Conservation (phyloP, 2,329 filamentous ascomycete species). For the Sclerotinia subarctica region DNA sequence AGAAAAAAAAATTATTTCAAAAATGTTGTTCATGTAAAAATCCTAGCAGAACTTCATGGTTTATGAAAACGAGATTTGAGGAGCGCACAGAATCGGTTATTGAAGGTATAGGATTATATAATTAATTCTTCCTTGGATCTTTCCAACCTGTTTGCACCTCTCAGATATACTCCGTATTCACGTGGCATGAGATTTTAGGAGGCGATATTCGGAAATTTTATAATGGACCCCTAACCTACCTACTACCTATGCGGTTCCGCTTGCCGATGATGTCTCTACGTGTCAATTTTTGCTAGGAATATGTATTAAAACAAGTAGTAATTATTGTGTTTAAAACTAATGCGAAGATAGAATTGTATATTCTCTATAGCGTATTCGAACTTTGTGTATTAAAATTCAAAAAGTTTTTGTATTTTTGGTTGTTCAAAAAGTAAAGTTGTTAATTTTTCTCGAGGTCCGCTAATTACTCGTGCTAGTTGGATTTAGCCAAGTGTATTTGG, state of each 20-base stretch:
- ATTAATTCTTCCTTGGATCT: too few species aligned
- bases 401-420: not conserved
- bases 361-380: too few species aligned
- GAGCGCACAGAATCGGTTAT: not conserved
- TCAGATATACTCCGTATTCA: too few species aligned
- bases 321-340: not conserved
- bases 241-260: not conserved
- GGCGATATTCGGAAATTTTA: too few species aligned
- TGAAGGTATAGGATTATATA: not conserved
- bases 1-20: too few species aligned
- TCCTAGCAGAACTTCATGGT: not conserved
- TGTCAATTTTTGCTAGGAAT: not conserved
- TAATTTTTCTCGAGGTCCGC: not conserved
- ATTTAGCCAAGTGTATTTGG: not conserved
- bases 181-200: too few species aligned
- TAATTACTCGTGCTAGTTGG: not conserved
- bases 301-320: not conserved
- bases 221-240: too few species aligned
- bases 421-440: not conserved
- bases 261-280: not conserved
- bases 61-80: slow-evolving; percentile 1
- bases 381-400: not conserved
- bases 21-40: not conserved
- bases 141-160: too few species aligned
- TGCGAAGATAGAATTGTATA: too few species aligned